phyloP scores from a whole-genome alignment of 768 basidiomycete genomes.

The Leucosporidium scottii region DNA sequence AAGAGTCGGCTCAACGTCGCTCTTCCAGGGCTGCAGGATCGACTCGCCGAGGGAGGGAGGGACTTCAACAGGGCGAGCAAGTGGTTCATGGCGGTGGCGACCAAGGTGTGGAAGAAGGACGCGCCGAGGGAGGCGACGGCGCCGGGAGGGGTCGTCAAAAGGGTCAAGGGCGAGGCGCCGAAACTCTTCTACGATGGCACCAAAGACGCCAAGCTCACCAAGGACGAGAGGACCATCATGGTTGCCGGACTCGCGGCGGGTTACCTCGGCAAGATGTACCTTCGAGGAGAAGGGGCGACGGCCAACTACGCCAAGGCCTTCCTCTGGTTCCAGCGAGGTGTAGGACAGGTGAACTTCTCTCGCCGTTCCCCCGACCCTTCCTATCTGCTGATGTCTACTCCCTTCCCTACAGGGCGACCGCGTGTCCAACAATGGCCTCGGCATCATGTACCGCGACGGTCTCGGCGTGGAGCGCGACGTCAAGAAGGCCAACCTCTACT shows the following conservation, averaged over 20 bases:
- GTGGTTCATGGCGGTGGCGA: constrained; percentile 79
- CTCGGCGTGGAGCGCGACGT: constrained; percentile 61
- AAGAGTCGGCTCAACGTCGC: constrained; percentile 88
- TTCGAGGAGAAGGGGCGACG: constrained; percentile 86
- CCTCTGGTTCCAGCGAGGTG: constrained; percentile 84
- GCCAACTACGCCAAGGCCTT: constrained; percentile 57
- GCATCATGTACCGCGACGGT: constrained; percentile 87
- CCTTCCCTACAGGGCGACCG: constrained; percentile 63
- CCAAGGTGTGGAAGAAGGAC: constrained; percentile 81
- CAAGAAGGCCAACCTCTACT: constrained; percentile 59
- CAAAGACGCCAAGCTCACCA: constrained; percentile 40
- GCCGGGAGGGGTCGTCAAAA: constrained; percentile 41
- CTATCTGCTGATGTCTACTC: neutral
- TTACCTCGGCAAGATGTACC: constrained; percentile 86
- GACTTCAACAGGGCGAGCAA: constrained; percentile 67
- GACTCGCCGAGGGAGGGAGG: constrained; percentile 58
- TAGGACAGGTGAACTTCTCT: constrained; percentile 11
- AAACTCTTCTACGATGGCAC: constrained; percentile 33
- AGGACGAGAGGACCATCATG: constrained; percentile 47
- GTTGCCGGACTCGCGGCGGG: constrained; percentile 73
- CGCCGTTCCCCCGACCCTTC: neutral
- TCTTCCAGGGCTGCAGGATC: constrained; percentile 37
- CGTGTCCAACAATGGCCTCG: constrained; percentile 82
- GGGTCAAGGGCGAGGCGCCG: constrained; percentile 28
- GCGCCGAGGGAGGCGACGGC: constrained; percentile 44